Evolutionary conservation across 305 asterid species (phyloP).

Genomic region (Vinca major): DNA sequence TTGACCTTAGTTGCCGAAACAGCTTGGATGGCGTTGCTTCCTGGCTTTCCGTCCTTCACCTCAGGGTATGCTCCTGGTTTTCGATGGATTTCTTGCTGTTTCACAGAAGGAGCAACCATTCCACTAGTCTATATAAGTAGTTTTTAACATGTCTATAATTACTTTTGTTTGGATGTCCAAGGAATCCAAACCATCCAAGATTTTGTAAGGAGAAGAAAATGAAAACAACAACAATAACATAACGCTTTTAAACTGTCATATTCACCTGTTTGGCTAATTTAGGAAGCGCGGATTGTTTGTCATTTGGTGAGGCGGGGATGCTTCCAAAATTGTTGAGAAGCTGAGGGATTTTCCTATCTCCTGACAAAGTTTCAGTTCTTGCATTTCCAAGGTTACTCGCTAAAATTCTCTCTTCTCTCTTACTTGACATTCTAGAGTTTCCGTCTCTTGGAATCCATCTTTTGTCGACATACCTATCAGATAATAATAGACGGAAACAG

Average conservation of each 20-base stretch:
- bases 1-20: slow-evolving; percentile 56
- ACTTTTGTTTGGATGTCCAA: not conserved
- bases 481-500: not conserved
- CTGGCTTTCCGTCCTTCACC: slow-evolving; percentile 13
- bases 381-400: slow-evolving; percentile 36
- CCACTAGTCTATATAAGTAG: slow-evolving; percentile 1
- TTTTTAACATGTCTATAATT: not conserved
- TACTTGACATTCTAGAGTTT: slow-evolving; percentile 35
- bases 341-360: slow-evolving; percentile 39
- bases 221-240: not conserved
- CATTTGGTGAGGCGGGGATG: slow-evolving; percentile 34
- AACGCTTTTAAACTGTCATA: slow-evolving; percentile 9
- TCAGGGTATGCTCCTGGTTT: slow-evolving; percentile 41
- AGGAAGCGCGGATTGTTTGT: slow-evolving; percentile 43
- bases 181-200: not conserved
- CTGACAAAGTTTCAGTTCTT: slow-evolving; percentile 28
- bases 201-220: not conserved
- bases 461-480: slow-evolving; percentile 73
- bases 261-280: slow-evolving; percentile 50
- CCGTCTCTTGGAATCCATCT: slow-evolving; percentile 72
- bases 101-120: slow-evolving; percentile 5
- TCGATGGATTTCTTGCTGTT: slow-evolving; percentile 21
- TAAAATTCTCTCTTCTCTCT: slow-evolving; percentile 41
- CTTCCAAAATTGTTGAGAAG: slow-evolving; percentile 29
- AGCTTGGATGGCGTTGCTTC: slow-evolving; percentile 13